These are phyloP conservation scores for Pleochaeta shiraiana DNA, from an alignment of 2,329 filamentous ascomycete species.

Conservation along the genomic window DNA sequence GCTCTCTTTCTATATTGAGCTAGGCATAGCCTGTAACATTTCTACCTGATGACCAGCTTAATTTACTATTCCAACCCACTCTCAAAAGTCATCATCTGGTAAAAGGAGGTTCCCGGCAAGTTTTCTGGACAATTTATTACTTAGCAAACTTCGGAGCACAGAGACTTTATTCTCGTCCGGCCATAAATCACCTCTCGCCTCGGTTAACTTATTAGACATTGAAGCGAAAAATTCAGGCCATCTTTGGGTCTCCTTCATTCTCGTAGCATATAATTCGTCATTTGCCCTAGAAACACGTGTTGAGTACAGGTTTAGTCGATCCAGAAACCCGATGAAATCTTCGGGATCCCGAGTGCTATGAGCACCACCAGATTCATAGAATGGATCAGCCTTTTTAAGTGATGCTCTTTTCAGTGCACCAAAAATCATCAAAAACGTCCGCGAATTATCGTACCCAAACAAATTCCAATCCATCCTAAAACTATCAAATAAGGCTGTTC, in stretches of 20 bases:
- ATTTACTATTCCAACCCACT: slow-evolving; percentile 1
- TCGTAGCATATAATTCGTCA: not conserved
- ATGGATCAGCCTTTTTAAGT: not conserved
- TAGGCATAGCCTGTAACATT: no score
- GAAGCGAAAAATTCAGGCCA: not conserved
- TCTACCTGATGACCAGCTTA: not conserved
- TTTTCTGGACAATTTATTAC: not conserved
- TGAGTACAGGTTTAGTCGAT: not conserved
- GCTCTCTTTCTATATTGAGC: no score
- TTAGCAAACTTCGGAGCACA: not conserved
- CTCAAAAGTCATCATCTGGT: not conserved
- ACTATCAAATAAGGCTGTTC: not conserved
- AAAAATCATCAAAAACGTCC: not conserved
- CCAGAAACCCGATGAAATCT: slow-evolving; percentile 1
- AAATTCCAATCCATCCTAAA: not conserved
- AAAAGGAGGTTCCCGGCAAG: not conserved
- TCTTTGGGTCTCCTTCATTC: not conserved
- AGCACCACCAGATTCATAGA: not conserved
- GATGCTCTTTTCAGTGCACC: not conserved
- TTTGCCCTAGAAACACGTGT: not conserved
- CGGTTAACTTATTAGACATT: not conserved
- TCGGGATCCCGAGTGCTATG: not conserved
- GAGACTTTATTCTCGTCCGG: not conserved
- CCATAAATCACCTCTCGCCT: not conserved
- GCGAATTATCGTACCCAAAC: not conserved